phyloP scores from a whole-genome alignment of 1,284 basidiomycete species.

The Irpex lacteus region DNA sequence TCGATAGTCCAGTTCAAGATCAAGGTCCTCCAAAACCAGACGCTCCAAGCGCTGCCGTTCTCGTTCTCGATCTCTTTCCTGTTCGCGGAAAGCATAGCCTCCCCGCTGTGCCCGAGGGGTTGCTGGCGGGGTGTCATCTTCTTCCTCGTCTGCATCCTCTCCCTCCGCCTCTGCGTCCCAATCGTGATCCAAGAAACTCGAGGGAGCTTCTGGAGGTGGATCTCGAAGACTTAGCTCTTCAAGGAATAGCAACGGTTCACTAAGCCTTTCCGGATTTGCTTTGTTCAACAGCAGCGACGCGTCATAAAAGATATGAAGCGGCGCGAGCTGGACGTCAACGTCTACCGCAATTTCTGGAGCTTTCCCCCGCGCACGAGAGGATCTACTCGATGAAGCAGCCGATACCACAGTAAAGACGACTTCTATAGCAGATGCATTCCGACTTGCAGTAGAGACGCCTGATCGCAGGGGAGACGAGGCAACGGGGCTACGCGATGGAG shows the following conservation, averaged over 20 bases:
- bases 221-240: constrained; percentile 28
- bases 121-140: constrained; percentile 35
- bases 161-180: constrained; percentile 18
- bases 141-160: constrained; percentile 22
- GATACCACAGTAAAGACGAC: constrained; percentile 19
- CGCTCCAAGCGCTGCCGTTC: constrained; percentile 44
- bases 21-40: constrained; percentile 53
- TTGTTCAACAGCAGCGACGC: constrained; percentile 45
- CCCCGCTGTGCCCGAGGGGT: constrained; percentile 27
- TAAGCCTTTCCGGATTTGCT: constrained; percentile 30
- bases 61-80: constrained; percentile 34
- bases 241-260: constrained; percentile 37
- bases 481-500: neutral
- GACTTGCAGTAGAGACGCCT: neutral
- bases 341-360: constrained; percentile 14
- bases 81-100: constrained; percentile 11
- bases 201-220: neutral
- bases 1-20: constrained; percentile 49
- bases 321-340: constrained; percentile 43
- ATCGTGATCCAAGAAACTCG: constrained; percentile 5
- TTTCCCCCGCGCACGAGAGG: constrained; percentile 11
- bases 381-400: neutral
- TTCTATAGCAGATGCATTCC: constrained; percentile 16
- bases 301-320: constrained; percentile 76
- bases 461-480: neutral